Evolutionary conservation across 352 stramenopile genomes (phyloP).

Genomic region (Saprolegnia parasitica): DNA sequence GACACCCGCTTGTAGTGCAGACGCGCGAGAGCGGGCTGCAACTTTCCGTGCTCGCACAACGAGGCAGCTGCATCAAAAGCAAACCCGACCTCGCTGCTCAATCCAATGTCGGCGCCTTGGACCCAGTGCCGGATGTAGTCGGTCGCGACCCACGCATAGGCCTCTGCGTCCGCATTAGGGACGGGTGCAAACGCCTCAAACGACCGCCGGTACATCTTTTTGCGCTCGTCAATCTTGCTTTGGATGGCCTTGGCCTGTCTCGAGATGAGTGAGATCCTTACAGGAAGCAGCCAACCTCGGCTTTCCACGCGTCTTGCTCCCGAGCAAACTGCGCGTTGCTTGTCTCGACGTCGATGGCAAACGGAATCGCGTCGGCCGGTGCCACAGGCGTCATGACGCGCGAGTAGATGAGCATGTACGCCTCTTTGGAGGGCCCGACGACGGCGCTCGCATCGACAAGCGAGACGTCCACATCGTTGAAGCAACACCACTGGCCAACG

Average conservation of each 20-base stretch:
- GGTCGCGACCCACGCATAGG: conserved; percentile 16
- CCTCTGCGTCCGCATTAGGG: neutral
- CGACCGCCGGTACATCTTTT: conserved; percentile 32
- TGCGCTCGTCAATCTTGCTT: conserved; percentile 33
- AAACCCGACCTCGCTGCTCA: neutral
- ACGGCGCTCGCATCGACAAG: conserved; percentile 44
- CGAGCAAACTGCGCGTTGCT: conserved; percentile 45
- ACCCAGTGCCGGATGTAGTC: conserved; percentile 11
- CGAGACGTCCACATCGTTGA: conserved; percentile 74
- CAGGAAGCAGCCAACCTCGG: conserved; percentile 62
- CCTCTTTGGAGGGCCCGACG: conserved; percentile 59
- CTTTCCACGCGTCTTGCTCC: conserved; percentile 43
- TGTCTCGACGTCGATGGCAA: conserved; percentile 41
- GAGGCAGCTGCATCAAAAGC: neutral
- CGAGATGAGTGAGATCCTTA: conserved; percentile 30
- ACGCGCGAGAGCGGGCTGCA: neutral
- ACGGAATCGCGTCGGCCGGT: conserved; percentile 43
- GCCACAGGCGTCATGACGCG: conserved; percentile 39
- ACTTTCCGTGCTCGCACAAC: conserved; percentile 4
- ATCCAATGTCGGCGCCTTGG: conserved; percentile 6
- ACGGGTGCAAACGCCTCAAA: conserved; percentile 44
- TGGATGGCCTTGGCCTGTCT: conserved; percentile 37
- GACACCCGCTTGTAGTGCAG: conserved; percentile 18
- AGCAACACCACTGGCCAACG: conserved; percentile 65
- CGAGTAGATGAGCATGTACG: conserved; percentile 85